A percentile compares a stretch with the other conserved stretches of the same genome.
Evolutionary conservation across 2,329 filamentous ascomycete genomes (phyloP).

Genomic region (Sordariomycetes sp.): DNA sequence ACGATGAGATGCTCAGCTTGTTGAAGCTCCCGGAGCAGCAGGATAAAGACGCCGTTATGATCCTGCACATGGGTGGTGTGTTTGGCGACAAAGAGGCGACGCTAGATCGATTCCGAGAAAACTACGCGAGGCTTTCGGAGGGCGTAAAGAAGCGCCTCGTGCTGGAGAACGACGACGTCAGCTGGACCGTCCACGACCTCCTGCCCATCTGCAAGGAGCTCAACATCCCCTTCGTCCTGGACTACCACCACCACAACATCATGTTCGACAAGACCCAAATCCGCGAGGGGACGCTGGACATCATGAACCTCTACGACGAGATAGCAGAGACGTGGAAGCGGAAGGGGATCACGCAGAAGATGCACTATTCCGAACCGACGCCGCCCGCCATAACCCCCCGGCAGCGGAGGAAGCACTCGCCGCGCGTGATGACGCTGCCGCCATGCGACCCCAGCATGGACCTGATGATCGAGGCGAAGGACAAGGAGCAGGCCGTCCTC

Average conservation of each 20-base stretch:
- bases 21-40: constrained; percentile 68
- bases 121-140: constrained; percentile 56
- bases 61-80: constrained; percentile 83
- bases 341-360: constrained; percentile 84
- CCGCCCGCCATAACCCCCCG: constrained; percentile 57
- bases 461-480: constrained; percentile 98
- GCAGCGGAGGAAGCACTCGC: constrained; percentile 75
- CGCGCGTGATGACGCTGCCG: constrained; percentile 68
- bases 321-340: constrained; percentile 77
- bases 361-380: constrained; percentile 82
- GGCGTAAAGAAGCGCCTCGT: constrained; percentile 73
- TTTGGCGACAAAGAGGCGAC: constrained; percentile 82
- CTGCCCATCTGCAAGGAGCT: constrained; percentile 85
- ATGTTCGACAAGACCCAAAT: constrained; percentile 64
- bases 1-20: constrained; percentile 72
- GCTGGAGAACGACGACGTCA: constrained; percentile 88
- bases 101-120: constrained; percentile 64
- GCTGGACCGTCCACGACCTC: constrained; percentile 85
- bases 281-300: constrained; percentile 76
- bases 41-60: constrained; percentile 84
- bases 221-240: constrained; percentile 86
- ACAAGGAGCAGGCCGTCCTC: constrained; percentile 94
- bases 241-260: constrained; percentile 95
- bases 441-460: constrained; percentile 80
- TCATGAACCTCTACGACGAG: constrained; percentile 60